Evolutionary conservation across 768 basidiomycete species (phyloP), one percentile per base, ranked within the genome.

Genomic region (Termitomyces sp.): DNA sequence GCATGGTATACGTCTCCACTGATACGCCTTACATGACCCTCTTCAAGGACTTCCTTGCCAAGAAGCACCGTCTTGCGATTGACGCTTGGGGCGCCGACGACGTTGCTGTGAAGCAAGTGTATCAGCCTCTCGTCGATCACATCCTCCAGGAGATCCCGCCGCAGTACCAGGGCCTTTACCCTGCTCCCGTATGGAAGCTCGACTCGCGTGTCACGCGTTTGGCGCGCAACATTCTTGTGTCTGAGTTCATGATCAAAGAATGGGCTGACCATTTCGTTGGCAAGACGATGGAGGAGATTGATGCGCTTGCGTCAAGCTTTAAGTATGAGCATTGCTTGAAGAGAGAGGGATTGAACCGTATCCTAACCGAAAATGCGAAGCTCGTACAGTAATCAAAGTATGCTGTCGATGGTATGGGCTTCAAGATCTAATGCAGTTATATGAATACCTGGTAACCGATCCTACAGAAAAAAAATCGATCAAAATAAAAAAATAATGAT

Each of bases 1-100:
- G 90, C 38, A 90, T 92, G 89, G 85, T 88, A 30, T 82, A 88
- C 70, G 76, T 86, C 63, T 79, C 80, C n/a, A 77, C 74, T 13
- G 80, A 85, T 14, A 85, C 89, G 3, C 78, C 87, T 3, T 93
- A 90, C 73, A 85, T 86, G 77, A 80, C 73, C 51, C 81, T 87
- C 51, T 79, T 93, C 73, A 71, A 74, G 48, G 74, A 80, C 33
- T 90, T 90, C 75, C 78, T 91, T 52, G 80, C 78, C 53, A 90
- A 87, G 75, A 92, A 93, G 70, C 85, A 90, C 70, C 80, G 82
- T 8, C 80, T 92, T 26, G 88, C 89, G 3, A 74, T 84, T 45
- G 91, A 92, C 66, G 81, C 85, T 2, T 91, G 90, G 90, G 90
- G 90, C 16, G 79, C 87, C 2, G 87, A 90, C 67, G 81, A 82